phyloP scores from a whole-genome alignment of 2,329 filamentous ascomycete genomes.

The Coniella lustricola region DNA sequence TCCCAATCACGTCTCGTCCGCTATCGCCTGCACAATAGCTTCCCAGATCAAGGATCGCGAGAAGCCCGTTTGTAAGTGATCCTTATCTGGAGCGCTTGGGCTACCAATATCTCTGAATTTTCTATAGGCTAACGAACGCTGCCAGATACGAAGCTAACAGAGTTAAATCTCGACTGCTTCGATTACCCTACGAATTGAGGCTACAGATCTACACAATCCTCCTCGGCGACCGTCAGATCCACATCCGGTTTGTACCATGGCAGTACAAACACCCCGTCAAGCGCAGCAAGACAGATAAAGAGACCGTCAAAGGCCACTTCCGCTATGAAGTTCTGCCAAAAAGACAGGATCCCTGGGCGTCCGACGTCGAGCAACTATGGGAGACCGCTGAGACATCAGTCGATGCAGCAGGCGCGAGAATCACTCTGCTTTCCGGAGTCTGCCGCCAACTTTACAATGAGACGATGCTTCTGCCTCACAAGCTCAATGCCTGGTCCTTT shows the following conservation, averaged over 20 bases:
- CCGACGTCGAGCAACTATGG: constrained; percentile 2
- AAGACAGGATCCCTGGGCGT: constrained; percentile 25
- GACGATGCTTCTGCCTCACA: constrained; percentile 27
- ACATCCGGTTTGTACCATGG: constrained; percentile 25
- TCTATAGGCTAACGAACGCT: no score
- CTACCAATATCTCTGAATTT: not conserved
- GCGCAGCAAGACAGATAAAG: constrained; percentile 15
- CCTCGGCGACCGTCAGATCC: constrained; percentile 27
- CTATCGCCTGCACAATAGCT: constrained; percentile 10
- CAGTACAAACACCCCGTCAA: constrained; percentile 18
- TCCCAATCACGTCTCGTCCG: constrained; percentile 3
- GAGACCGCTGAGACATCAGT: not conserved
- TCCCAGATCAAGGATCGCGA: constrained; percentile 7
- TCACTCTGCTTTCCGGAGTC: constrained; percentile 27
- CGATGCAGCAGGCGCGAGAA: constrained; percentile 11
- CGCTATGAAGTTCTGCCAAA: constrained; percentile 23
- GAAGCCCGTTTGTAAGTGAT: constrained; percentile 11
- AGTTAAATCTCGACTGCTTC: constrained; percentile 24
- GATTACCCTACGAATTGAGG: constrained; percentile 27
- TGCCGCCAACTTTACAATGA: constrained; percentile 32
- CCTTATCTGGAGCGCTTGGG: not conserved
- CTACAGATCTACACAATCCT: constrained; percentile 29
- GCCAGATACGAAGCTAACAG: constrained; percentile 24
- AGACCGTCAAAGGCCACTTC: constrained; percentile 23
- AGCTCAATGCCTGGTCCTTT: constrained; percentile 29